phyloP scores from a whole-genome alignment of 805 yeast genomes.

The Cyberlindnera maritima region DNA sequence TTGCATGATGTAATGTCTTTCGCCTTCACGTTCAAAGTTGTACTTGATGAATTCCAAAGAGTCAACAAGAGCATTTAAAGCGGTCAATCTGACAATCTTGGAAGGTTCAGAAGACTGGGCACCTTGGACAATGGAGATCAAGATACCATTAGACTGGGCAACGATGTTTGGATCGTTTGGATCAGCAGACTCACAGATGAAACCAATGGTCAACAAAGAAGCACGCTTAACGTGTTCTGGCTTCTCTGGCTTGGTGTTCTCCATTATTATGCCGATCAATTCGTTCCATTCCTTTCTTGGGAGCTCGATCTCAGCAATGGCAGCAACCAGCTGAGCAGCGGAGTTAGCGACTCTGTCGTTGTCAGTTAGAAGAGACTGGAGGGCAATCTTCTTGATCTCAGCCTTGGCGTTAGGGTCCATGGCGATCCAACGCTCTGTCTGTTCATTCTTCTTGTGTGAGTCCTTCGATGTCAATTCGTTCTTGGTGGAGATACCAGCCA shows the following conservation, averaged over 20 bases:
- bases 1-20: conserved; percentile 96
- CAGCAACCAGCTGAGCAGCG: conserved; percentile 92
- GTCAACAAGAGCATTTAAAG: conserved; percentile 86
- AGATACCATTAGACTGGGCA: conserved; percentile 84
- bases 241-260: conserved; percentile 76
- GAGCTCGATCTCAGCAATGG: conserved; percentile 93
- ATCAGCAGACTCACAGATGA: conserved; percentile 93
- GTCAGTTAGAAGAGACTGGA: conserved; percentile 60
- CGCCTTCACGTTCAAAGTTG: conserved; percentile 91
- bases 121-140: conserved; percentile 96
- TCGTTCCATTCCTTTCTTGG: conserved; percentile 89
- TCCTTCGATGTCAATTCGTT: conserved; percentile 88
- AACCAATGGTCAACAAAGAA: conserved; percentile 86
- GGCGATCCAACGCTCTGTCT: conserved; percentile 72
- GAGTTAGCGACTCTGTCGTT: conserved; percentile 80
- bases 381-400: conserved; percentile 63
- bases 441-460: conserved; percentile 49
- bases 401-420: conserved; percentile 53
- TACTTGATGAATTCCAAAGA: conserved; percentile 85
- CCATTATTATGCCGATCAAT: conserved; percentile 77
- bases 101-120: conserved; percentile 83
- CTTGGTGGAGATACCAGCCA: conserved; percentile 86
- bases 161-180: conserved; percentile 69
- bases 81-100: conserved; percentile 76
- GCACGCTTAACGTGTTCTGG: conserved; percentile 82